phyloP scores from a whole-genome alignment of 2,329 filamentous ascomycete species.

The Teratosphaeria destructans region DNA sequence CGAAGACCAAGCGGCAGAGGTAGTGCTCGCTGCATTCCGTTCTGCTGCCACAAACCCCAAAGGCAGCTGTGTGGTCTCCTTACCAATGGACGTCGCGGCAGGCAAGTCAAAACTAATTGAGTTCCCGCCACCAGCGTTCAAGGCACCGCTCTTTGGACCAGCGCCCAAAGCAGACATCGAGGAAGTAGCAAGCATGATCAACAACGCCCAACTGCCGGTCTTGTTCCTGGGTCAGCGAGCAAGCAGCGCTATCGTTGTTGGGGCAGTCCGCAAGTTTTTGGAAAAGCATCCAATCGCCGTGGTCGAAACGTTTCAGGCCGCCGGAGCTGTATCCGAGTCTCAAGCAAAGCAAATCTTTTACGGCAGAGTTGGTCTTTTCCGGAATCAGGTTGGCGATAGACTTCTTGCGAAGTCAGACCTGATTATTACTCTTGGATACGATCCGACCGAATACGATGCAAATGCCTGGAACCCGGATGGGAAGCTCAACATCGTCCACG shows the following conservation, averaged over 20 bases:
- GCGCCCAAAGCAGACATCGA: conserved; percentile 25
- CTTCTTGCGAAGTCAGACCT: conserved; percentile 35
- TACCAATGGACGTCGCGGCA: conserved; percentile 37
- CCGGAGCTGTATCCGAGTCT: conserved; percentile 36
- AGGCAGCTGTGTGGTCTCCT: conserved; percentile 34
- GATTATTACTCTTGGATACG: conserved; percentile 37
- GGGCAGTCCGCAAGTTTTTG: conserved; percentile 33
- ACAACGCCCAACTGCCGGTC: conserved; percentile 29
- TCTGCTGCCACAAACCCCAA: conserved; percentile 32
- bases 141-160: conserved; percentile 32
- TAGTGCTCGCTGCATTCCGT: conserved; percentile 37
- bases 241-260: conserved; percentile 31
- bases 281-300: conserved; percentile 34
- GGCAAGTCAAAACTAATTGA: conserved; percentile 30
- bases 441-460: conserved; percentile 40
- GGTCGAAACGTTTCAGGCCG: conserved; percentile 43
- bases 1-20: conserved; percentile 39
- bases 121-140: conserved; percentile 31
- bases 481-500: conserved; percentile 32
- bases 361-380: conserved; percentile 39
- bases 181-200: conserved; percentile 26
- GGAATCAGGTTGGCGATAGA: conserved; percentile 40
- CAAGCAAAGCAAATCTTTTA: conserved; percentile 35
- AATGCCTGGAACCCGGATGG: conserved; percentile 34
- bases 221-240: conserved; percentile 38